A percentile compares a stretch with the other conserved stretches of the same genome.
Conservation (phyloP, 2,329 filamentous ascomycete genomes). For the Colletotrichum sp. region DNA sequence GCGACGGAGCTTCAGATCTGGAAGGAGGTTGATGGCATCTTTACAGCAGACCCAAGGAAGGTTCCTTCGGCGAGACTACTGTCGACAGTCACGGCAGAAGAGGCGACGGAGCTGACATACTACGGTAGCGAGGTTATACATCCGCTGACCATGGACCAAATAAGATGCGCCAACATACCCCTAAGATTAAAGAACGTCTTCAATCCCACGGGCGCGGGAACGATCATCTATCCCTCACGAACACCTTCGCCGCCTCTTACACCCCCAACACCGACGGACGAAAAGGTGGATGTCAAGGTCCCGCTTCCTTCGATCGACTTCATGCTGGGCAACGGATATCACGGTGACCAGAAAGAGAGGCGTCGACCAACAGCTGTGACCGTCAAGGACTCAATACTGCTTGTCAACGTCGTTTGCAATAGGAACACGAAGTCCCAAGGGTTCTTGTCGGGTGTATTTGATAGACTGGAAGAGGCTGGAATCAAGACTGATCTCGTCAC, state of each 20-base stretch:
- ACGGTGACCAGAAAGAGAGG: neutral
- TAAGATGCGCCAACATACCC: constrained; percentile 81
- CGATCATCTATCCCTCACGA: constrained; percentile 79
- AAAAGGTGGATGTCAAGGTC: constrained; percentile 52
- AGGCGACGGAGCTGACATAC: constrained; percentile 94
- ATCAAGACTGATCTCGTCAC: constrained; percentile 96
- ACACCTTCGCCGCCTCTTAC: constrained; percentile 61
- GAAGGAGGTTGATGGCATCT: constrained; percentile 98
- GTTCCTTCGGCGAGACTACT: constrained; percentile 89
- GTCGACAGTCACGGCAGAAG: constrained; percentile 85
- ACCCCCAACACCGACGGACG: constrained; percentile 53
- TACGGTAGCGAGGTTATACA: constrained; percentile 97
- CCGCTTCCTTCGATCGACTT: neutral
- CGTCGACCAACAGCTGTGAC: constrained; percentile 89
- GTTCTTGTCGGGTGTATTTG: constrained; percentile 95
- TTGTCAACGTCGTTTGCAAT: constrained; percentile 98
- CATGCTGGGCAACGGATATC: constrained; percentile 8
- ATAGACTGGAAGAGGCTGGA: constrained; percentile 82
- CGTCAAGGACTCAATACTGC: constrained; percentile 94
- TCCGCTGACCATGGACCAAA: constrained; percentile 97
- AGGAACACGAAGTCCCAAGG: constrained; percentile 95
- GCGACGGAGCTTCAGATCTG: constrained; percentile 94
- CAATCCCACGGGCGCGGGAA: constrained; percentile 79
- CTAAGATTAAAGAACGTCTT: constrained; percentile 93
- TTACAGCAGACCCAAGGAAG: constrained; percentile 83